Base-by-base conservation (phyloP, 192 early-diverging fungal genomes). In the Coemansia sp. region DNA sequence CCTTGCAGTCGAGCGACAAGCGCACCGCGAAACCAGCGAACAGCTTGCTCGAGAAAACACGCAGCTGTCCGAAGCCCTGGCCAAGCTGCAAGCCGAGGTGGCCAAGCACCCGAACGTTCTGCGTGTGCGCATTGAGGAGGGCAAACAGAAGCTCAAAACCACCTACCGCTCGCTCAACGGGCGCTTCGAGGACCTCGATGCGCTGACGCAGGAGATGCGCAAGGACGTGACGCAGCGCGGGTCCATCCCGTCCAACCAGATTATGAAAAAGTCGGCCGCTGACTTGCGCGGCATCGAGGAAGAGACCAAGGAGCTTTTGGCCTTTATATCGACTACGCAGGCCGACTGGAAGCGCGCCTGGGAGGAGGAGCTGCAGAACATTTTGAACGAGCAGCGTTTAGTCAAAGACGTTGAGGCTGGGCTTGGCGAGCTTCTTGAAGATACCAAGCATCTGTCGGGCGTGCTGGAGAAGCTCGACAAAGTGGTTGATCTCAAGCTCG, bases 341-440 rank as follows among this genome's bases (percentile, higher is more conserved):
- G 78, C 85, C n/a, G 79, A 80, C 7, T 91, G 89, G 89, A 91
- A 90, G 53, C 85, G 85, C 69, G 88, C 83, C 1, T 93, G 91
- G 91, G 89, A 91, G 61, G 84, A 85, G 9, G 91, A 93, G 64
- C 65, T 93, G 42, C 87, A 93, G 55, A 87, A 80, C 25, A 88
- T 93, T 52, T 73, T 93, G 19, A 83, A 85, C 53, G 91, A 93
- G 55, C 89, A 93, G 62, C 71, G 83, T 61, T 87, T 89, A 46
- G 75, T 90, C 60, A 93, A 89, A 67, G 89, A 93, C 21, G 86
- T 88, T 17, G 89, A 91, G 69, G 82, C 79, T 3, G 59, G 89
- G 48, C 57, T 93, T 17, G 81, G 82, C 17, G 87, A 88, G 53
- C 66, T 93, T 15, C 69, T 81, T 9, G 87, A 89, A 48, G 89